Base-by-base conservation (phyloP, 768 basidiomycete genomes). In the Lentinula guzmanii region DNA sequence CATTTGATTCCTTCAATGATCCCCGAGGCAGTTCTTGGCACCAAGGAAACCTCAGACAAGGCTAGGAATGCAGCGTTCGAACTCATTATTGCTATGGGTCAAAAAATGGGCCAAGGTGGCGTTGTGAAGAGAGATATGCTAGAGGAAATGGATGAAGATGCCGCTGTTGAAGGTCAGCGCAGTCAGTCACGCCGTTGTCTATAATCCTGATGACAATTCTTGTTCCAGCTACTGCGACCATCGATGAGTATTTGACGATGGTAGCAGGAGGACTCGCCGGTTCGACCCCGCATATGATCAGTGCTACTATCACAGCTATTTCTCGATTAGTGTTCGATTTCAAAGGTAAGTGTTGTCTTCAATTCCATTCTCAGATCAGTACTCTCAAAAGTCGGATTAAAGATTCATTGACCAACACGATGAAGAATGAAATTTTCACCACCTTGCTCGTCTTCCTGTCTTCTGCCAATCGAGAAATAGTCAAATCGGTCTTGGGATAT, bases 241-340 rank as follows among this genome's bases (percentile, higher is more conserved):
- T 95, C 50, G 87, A 93, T 66, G 97, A 98, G 71, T 98, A 91
- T 71, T 80, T 98, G 77, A 99, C 91, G 3, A 98, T 99, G 95
- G 79, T 98, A 33, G 92, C 92, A 41, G 95, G 94, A 66, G 97
- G 97, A 61, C 75, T 98, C 52, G 95, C 94, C 8, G 95, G 93
- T 21, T 88, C 91, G 13, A 91, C 86, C 10, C 95, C 96, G 0
- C 97, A 99, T 70, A 98, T 97, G 94, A 96, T 98, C 71, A 96
- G 95, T 69, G 97, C 97, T 1, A 93, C 93, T 1, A 86, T 98
- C 57, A 98, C 95, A 5, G 93, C 94, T 0, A 86, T 99, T 58
- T 95, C 95, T 2, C 85, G 97, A 24, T 79, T 98, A 11, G 80
- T 98, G 16, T 99, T 98, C 70, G 97, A 98, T 74, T 99, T 95